These are phyloP conservation scores for Penicillium lagena DNA, from an alignment of 495 filamentous ascomycete genomes.

Conservation along the genomic window DNA sequence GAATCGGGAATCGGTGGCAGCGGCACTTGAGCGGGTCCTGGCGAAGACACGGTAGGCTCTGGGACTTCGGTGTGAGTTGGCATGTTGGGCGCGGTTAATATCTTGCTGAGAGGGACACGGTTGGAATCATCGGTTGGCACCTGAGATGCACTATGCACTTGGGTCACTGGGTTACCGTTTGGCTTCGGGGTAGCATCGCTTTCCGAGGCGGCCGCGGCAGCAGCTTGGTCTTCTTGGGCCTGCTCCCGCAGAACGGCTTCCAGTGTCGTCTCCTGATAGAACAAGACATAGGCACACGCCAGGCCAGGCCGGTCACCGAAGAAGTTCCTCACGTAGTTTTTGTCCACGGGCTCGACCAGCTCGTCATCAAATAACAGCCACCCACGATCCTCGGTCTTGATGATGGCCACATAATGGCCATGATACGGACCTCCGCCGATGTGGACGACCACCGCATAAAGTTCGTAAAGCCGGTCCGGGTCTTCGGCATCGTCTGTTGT, in stretches of 20 bases:
- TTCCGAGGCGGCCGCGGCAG: slow-evolving; percentile 37
- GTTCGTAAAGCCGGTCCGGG: slow-evolving; percentile 88
- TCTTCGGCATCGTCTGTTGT: slow-evolving; percentile 96
- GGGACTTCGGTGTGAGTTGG: slow-evolving; percentile 27
- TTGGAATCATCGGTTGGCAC: slow-evolving; percentile 41
- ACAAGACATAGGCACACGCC: slow-evolving; percentile 94
- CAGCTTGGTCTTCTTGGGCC: slow-evolving; percentile 66
- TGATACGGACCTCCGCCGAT: slow-evolving; percentile 98
- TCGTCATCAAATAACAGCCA: slow-evolving; percentile 98
- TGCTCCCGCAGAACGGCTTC: slow-evolving; percentile 84
- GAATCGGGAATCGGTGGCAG: slow-evolving; percentile 35
- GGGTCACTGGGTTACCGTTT: slow-evolving; percentile 32
- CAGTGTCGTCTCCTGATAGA: slow-evolving; percentile 93
- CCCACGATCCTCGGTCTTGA: slow-evolving; percentile 93
- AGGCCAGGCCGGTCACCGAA: slow-evolving; percentile 88
- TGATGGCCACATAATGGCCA: slow-evolving; percentile 94
- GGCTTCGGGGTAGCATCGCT: slow-evolving; percentile 46
- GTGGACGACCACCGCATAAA: slow-evolving; percentile 98
- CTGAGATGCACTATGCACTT: slow-evolving; percentile 36
- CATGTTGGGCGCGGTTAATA: slow-evolving; percentile 52
- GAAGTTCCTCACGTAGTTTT: slow-evolving; percentile 94
- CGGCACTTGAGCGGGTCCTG: slow-evolving; percentile 14
- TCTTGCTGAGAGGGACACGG: slow-evolving; percentile 50
- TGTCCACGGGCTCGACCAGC: slow-evolving; percentile 96
- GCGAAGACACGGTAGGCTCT: slow-evolving; percentile 16